These are phyloP conservation scores for Scolecobasidium constrictum DNA, from an alignment of 2,329 filamentous ascomycete species.

Conservation along the genomic window DNA sequence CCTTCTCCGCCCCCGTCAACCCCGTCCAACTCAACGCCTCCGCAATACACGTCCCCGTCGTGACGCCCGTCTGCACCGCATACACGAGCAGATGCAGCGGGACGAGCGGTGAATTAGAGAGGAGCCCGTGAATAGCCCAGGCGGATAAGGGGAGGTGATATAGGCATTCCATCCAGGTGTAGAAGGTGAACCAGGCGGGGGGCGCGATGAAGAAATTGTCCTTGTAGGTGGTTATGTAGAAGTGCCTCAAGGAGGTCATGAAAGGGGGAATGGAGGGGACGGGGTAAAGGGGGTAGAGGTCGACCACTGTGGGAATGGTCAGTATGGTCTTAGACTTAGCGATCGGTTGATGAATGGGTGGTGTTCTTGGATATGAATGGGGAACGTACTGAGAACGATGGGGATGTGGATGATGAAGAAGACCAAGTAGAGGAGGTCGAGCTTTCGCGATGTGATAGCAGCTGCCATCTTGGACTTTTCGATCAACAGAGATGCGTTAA, in stretches of 20 bases:
- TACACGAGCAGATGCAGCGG: constrained; percentile 51
- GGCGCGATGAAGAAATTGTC: constrained; percentile 53
- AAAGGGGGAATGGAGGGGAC: constrained; percentile 35
- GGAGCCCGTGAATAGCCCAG: constrained; percentile 47
- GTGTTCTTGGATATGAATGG: not conserved
- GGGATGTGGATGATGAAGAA: constrained; percentile 54
- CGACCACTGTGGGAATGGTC: constrained; percentile 38
- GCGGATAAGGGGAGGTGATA: constrained; percentile 51
- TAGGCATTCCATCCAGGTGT: constrained; percentile 47
- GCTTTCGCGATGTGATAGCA: constrained; percentile 23
- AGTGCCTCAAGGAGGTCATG: constrained; percentile 40
- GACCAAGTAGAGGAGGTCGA: constrained; percentile 39
- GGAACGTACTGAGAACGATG: constrained; percentile 45
- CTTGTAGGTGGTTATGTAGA: constrained; percentile 49
- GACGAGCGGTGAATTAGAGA: constrained; percentile 47
- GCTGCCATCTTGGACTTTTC: not conserved
- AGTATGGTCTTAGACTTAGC: not conserved
- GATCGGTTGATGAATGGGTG: not conserved
- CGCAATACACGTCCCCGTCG: constrained; percentile 51
- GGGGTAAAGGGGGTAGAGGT: constrained; percentile 50
- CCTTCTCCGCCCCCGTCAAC: constrained; percentile 20
- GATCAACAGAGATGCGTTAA: too few relatives aligned
- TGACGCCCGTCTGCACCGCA: constrained; percentile 47
- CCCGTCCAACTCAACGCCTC: constrained; percentile 46
- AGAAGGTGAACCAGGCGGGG: constrained; percentile 48